Conservation (phyloP, 2,329 filamentous ascomycete genomes). For the Paraphaeosphaeria minitans region DNA sequence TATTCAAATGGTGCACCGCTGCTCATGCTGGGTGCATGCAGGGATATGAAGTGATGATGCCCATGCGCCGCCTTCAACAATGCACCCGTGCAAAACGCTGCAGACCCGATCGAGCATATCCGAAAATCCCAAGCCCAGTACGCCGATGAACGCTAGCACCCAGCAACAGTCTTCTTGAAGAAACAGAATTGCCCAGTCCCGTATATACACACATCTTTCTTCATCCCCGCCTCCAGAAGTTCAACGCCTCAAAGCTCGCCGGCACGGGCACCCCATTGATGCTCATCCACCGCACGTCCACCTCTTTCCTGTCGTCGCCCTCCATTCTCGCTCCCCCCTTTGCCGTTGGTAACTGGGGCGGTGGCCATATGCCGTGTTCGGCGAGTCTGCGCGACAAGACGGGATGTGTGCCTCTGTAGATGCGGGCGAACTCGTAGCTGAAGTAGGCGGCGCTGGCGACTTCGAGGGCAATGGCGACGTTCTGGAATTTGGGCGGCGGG, state of each 20-base stretch:
- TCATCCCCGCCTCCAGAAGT: slow-evolving; percentile 5
- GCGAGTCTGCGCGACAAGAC: slow-evolving; percentile 29
- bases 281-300: slow-evolving; percentile 4
- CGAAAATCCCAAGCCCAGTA: not conserved
- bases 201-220: not conserved
- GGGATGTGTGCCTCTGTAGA: slow-evolving; percentile 37
- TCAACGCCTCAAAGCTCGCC: slow-evolving; percentile 5
- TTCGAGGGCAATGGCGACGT: slow-evolving; percentile 11
- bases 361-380: slow-evolving; percentile 6
- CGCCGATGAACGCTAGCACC: not conserved
- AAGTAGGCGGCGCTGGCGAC: slow-evolving; percentile 24
- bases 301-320: not conserved
- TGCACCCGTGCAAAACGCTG: slow-evolving; percentile 2
- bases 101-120: not conserved
- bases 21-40: not conserved
- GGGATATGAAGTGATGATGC: not conserved
- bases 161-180: not conserved
- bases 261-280: slow-evolving; percentile 7
- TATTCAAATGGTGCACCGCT: not conserved
- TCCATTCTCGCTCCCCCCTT: not conserved
- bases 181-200: not conserved
- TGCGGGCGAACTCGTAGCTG: slow-evolving; percentile 35
- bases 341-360: not conserved
- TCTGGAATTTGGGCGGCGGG: not conserved
- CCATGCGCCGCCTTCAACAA: slow-evolving; percentile 1